Evolutionary conservation across 2,329 filamentous ascomycete species (phyloP), one percentile per base, ranked within the genome.

Genomic region (Aspergillus ibericus): DNA sequence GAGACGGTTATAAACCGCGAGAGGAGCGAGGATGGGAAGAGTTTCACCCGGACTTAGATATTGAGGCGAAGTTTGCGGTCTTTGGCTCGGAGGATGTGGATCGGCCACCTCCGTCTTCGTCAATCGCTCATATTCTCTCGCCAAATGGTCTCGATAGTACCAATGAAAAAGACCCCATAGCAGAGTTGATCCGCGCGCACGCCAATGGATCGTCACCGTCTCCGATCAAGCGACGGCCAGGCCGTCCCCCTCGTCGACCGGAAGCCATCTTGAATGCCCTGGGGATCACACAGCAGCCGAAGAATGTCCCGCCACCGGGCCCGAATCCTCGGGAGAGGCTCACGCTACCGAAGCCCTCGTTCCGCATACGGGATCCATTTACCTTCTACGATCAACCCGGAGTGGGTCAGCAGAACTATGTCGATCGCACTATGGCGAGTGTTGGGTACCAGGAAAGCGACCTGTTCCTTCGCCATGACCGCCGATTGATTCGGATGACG

Each of bases 11-110:
- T 78, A 99, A 99, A 74, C 95, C 95, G 32, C 85, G 95, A 70
- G 95, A 99, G 77, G 95, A 99, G 79, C 88, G 93, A 62, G 91
- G 92, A 53, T 99, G 93, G 92, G 93, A 97, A 70, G 95, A 99
- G 73, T 98, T 98, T 64, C 95, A 99, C 75, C 92, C 92, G 0
- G 91, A 97, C 68, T 85, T 99, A 53, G 93, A 98, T 77, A 92
- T 97, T 50, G 92, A 96, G 57, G 84, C 84, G 12, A 85, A 85
- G 4, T 89, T 97, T 63, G 86, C 89, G 65, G 82, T 96, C 2
- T 93, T 93, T 71, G 86, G 84, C 50, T 88, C 92, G 1, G 88
- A 95, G 62, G 91, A 96, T 64, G 88, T 98, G 6, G 93, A 98
- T 72, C 91, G 92, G 18, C 81, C 87, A 42, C 78, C 81, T 22